phyloP scores from a whole-genome alignment of 2,329 filamentous ascomycete genomes.

The Nothophoma quercina region DNA sequence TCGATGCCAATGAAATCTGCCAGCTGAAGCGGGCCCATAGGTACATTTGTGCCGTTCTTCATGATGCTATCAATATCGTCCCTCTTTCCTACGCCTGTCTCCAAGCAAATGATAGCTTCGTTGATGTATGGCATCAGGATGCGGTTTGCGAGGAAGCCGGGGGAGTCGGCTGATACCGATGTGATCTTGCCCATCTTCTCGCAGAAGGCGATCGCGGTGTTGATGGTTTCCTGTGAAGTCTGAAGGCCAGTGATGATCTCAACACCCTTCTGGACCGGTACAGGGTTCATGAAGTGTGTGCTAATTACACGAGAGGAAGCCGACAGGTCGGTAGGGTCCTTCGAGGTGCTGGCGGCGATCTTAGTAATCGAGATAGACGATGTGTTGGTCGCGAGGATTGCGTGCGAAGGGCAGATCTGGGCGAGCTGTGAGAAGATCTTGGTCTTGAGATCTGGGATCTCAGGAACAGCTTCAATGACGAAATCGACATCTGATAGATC shows the following conservation, averaged over 20 bases:
- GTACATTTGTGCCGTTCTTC: constrained; percentile 99
- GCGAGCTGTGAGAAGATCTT: constrained; percentile 87
- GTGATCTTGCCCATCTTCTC: constrained; percentile 92
- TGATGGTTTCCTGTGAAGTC: constrained; percentile 82
- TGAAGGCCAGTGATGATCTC: constrained; percentile 97
- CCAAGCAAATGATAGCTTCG: constrained; percentile 93
- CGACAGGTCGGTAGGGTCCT: constrained; percentile 79
- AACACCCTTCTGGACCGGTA: constrained; percentile 94
- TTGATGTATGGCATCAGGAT: constrained; percentile 99
- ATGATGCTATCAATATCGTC: constrained; percentile 97
- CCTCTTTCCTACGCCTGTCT: constrained; percentile 86
- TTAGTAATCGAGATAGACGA: constrained; percentile 98
- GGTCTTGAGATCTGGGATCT: constrained; percentile 86
- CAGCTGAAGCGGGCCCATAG: constrained; percentile 92
- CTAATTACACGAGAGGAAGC: constrained; percentile 88
- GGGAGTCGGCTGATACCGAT: constrained; percentile 85
- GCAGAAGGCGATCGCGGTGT: constrained; percentile 84
- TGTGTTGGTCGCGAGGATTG: constrained; percentile 95
- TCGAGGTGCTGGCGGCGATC: constrained; percentile 86
- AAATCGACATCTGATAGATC: constrained; percentile 87
- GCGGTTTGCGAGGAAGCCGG: constrained; percentile 93
- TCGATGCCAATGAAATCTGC: constrained; percentile 98
- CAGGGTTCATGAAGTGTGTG: constrained; percentile 99
- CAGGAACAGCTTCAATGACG: constrained; percentile 93
- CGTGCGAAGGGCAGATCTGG: constrained; percentile 79